A percentile compares a stretch with the other conserved stretches of the same genome.
Evolutionary conservation across 208 protist species (phyloP).

Genomic region (Plasmodiophora brassicae): DNA sequence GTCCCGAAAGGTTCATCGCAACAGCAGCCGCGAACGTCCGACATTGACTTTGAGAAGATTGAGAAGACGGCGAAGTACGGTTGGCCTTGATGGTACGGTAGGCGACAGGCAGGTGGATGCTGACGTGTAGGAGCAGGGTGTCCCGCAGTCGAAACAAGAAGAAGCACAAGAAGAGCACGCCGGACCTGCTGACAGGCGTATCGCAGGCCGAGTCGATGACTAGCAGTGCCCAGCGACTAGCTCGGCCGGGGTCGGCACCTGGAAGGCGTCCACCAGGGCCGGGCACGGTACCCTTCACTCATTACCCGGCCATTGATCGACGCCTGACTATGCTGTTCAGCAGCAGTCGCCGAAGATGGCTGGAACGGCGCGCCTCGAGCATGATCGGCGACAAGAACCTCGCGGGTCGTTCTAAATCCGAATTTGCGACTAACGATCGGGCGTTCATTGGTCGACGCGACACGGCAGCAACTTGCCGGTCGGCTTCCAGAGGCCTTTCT

Average conservation of each 20-base stretch:
- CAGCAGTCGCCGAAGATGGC: too few species aligned
- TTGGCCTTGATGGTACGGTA: neutral
- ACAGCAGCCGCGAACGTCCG: neutral
- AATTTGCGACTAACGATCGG: too few species aligned
- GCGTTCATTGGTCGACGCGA: too few species aligned
- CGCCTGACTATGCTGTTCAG: too few species aligned
- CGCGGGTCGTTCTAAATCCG: too few species aligned
- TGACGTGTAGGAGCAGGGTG: neutral
- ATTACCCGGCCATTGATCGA: too few species aligned
- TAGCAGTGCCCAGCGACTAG: neutral
- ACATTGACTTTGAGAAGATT: constrained; percentile 1
- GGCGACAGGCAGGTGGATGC: neutral
- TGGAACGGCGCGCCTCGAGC: too few species aligned
- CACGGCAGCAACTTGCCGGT: neutral
- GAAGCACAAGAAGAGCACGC: constrained; percentile 33
- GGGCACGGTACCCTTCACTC: too few species aligned
- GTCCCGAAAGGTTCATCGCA: neutral
- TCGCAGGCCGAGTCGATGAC: neutral
- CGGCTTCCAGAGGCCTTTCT: neutral
- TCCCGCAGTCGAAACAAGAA: neutral
- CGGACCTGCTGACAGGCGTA: neutral
- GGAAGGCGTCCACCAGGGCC: too few species aligned
- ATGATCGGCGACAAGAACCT: too few species aligned
- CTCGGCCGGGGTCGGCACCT: neutral
- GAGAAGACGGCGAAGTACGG: neutral